phyloP scores from a whole-genome alignment of 2,329 filamentous ascomycete species.

The Berkeleyomyces basicola region DNA sequence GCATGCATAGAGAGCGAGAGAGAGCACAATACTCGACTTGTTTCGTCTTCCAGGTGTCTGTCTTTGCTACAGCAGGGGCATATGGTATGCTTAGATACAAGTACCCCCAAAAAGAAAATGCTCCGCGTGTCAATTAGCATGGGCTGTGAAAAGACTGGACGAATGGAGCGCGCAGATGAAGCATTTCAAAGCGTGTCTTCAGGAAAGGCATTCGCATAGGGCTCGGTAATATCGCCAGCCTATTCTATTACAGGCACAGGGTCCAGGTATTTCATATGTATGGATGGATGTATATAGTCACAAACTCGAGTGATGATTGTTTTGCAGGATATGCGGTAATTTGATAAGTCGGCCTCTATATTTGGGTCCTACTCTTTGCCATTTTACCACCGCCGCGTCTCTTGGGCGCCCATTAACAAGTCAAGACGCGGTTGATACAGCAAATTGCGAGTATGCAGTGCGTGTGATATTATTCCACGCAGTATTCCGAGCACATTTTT shows the following conservation, averaged over 20 bases:
- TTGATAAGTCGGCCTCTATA: not conserved
- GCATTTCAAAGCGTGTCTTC: not conserved
- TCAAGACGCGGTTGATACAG: too few relatives aligned
- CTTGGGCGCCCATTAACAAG: too few relatives aligned
- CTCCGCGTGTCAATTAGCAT: not conserved
- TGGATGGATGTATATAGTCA: too few relatives aligned
- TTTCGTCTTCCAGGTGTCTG: too few relatives aligned
- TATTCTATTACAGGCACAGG: not conserved
- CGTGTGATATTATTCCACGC: too few relatives aligned
- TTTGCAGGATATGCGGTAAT: not conserved
- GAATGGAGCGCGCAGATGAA: not conserved
- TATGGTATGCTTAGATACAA: too few relatives aligned
- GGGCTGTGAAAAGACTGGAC: not conserved
- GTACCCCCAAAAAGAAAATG: too few relatives aligned
- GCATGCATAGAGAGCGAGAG: not conserved
- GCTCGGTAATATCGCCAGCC: not conserved
- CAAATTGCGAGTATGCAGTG: too few relatives aligned
- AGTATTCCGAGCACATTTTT: too few relatives aligned
- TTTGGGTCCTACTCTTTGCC: not conserved
- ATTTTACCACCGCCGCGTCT: not conserved
- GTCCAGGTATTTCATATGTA: too few relatives aligned
- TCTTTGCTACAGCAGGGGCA: too few relatives aligned
- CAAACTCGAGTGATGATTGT: not conserved
- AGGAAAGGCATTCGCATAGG: not conserved
- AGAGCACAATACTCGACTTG: too few relatives aligned